Conservation (phyloP, 768 basidiomycete genomes). For the Suillus luteus region DNA sequence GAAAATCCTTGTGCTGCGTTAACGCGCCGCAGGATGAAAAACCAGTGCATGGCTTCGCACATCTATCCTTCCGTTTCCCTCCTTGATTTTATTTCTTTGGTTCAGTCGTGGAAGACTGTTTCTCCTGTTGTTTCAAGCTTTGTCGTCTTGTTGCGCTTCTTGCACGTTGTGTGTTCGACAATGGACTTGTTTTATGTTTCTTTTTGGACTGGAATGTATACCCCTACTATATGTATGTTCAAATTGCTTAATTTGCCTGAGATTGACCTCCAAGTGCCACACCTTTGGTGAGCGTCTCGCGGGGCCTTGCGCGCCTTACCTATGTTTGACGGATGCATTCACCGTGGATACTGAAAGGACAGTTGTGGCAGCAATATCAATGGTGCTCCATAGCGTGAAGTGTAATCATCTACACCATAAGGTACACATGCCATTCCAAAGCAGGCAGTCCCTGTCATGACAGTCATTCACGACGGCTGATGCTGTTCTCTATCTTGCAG, state of each 20-base stretch:
- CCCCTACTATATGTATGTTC: background rate
- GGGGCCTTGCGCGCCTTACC: background rate
- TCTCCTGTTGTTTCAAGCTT: slow-evolving; percentile 4
- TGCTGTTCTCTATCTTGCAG: background rate
- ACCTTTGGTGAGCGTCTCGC: background rate
- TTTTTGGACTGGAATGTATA: background rate
- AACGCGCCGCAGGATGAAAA: slow-evolving; percentile 9
- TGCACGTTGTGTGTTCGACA: background rate
- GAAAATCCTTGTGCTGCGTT: slow-evolving; percentile 7
- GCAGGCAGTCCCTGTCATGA: too few species aligned
- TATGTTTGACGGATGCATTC: background rate
- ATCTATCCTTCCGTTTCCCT: background rate
- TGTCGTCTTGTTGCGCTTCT: background rate
- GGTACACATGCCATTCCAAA: background rate
- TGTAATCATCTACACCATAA: background rate
- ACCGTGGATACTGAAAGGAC: too few species aligned
- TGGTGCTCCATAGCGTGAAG: background rate
- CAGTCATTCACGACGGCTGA: too few species aligned
- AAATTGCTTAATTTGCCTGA: background rate
- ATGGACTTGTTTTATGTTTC: background rate
- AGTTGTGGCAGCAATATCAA: too few species aligned
- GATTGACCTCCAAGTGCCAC: background rate
- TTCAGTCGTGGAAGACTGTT: slow-evolving; percentile 8
- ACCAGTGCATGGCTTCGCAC: slow-evolving; percentile 1
- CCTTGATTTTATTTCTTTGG: background rate